Evolutionary conservation across 495 filamentous ascomycete genomes (phyloP).

Genomic region (Lepraria neglecta): DNA sequence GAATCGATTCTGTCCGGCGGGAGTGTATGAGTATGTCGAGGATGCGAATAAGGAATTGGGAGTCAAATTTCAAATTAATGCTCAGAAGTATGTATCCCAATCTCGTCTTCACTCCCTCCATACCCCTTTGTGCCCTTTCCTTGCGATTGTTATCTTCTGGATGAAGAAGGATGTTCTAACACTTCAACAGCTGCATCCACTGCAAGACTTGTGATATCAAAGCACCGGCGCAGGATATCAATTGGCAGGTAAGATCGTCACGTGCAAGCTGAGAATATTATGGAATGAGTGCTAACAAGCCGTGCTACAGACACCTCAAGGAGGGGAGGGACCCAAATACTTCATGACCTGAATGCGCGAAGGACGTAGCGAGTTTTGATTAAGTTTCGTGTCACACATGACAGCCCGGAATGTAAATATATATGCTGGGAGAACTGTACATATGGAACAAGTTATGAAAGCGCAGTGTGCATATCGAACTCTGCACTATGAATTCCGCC

Average conservation of each 20-base stretch:
- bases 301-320: slow-evolving; percentile 63
- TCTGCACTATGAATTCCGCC: too few species aligned
- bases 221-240: slow-evolving; percentile 91
- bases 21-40: slow-evolving; percentile 97
- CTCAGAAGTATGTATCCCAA: slow-evolving; percentile 74
- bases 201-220: slow-evolving; percentile 99
- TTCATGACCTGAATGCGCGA: slow-evolving; percentile 64
- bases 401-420: neutral
- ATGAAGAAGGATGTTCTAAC: neutral
- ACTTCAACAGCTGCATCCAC: slow-evolving; percentile 77
- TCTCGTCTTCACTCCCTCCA: slow-evolving; percentile 5
- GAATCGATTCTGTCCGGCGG: slow-evolving; percentile 98
- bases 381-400: neutral
- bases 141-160: neutral
- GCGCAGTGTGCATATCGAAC: too few species aligned
- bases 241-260: slow-evolving; percentile 55
- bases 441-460: too few species aligned
- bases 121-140: neutral
- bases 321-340: slow-evolving; percentile 95
- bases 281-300: neutral
- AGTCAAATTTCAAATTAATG: slow-evolving; percentile 94
- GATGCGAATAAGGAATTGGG: slow-evolving; percentile 75
- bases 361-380: neutral
- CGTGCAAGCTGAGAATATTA: neutral
- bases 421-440: too few species aligned